These are phyloP conservation scores for Paralagenidium karlingii DNA, from an alignment of 352 stramenopile genomes.

Conservation along the genomic window DNA sequence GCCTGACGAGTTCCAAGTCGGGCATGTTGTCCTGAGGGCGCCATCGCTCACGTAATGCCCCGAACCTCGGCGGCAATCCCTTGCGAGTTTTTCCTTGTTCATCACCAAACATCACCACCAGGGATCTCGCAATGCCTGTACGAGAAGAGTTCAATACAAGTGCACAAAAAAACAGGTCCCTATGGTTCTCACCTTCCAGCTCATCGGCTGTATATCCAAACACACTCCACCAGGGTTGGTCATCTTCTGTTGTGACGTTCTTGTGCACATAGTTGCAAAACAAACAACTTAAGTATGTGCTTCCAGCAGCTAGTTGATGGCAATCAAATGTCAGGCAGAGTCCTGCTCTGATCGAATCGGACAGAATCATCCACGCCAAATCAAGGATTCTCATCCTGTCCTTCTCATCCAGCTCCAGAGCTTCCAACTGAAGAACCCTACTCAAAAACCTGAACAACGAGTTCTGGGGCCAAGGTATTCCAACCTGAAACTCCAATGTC, in stretches of 20 bases:
- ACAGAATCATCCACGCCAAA: slow-evolving; percentile 33
- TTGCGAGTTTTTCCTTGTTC: slow-evolving; percentile 10
- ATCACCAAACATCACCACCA: slow-evolving; percentile 64
- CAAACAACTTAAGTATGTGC: too few species aligned
- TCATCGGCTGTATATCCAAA: slow-evolving; percentile 28
- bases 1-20: slow-evolving; percentile 45
- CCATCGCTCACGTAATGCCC: slow-evolving; percentile 34
- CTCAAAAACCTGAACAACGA: too few species aligned
- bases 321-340: slow-evolving; percentile 40
- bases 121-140: slow-evolving; percentile 28
- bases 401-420: too few species aligned
- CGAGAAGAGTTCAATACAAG: neutral
- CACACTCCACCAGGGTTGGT: slow-evolving; percentile 60
- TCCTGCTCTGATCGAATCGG: slow-evolving; percentile 40
- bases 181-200: slow-evolving; percentile 37
- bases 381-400: slow-evolving; percentile 34
- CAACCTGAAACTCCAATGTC: slow-evolving; percentile 60
- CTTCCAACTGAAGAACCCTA: slow-evolving; percentile 26
- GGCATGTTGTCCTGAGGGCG: slow-evolving; percentile 38
- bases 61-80: slow-evolving; percentile 31
- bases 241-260: slow-evolving; percentile 48
- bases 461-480: slow-evolving; percentile 7
- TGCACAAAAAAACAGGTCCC: too few species aligned
- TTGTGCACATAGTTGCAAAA: slow-evolving; percentile 33
- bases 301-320: slow-evolving; percentile 31